Evolutionary conservation across 768 basidiomycete species (phyloP), one percentile per base, ranked within the genome.

Genomic region (Fibroporia radiculosa): DNA sequence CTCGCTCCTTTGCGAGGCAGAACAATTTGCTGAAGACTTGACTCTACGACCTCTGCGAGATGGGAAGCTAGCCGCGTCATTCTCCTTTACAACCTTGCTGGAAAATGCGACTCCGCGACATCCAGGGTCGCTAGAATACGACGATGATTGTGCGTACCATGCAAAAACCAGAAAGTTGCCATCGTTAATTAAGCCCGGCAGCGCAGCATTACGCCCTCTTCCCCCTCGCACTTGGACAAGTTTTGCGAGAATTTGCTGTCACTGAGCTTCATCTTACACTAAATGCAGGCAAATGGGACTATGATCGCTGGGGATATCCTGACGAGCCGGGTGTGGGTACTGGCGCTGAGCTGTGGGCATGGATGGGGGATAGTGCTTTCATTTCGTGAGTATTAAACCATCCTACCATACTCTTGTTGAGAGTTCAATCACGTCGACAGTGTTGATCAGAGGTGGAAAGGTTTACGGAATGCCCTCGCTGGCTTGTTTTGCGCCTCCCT

Each of bases 401-500:
- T n/a, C n/a, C n/a, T n/a, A n/a, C n/a, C n/a, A n/a, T n/a, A n/a
- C n/a, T n/a, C n/a, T n/a, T n/a, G n/a, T n/a, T n/a, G n/a, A n/a
- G 16, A 6, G n/a, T 5, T 22, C 19, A 44, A 23, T 26, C 8
- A 40, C 6, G 10, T 16, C 13, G 18, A n/a, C 54, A 91, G 87
- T 18, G 66, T 84, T 24, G 84, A 89, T 49, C 70, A 75, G 36
- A 78, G 86, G 22, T 97, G 93, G 93, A 72, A 74, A 48, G 84
- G 82, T 6, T 74, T 96, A 3, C 80, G 91, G 19, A 93, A 95
- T 56, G 84, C 90, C 6, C 73, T 97, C 2, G 84, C 92, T 0
- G 96, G 96, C 16, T 69, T 97, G 3, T 97, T 99, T 66, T 98
- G 96, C 55, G 91, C 95, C 8, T 92, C 91, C 3, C 73, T 97